A percentile compares a stretch with the other conserved stretches of the same genome.
These are phyloP conservation scores for Botryotinia convoluta DNA, from an alignment of 2,329 filamentous ascomycete genomes.

Conservation along the genomic window DNA sequence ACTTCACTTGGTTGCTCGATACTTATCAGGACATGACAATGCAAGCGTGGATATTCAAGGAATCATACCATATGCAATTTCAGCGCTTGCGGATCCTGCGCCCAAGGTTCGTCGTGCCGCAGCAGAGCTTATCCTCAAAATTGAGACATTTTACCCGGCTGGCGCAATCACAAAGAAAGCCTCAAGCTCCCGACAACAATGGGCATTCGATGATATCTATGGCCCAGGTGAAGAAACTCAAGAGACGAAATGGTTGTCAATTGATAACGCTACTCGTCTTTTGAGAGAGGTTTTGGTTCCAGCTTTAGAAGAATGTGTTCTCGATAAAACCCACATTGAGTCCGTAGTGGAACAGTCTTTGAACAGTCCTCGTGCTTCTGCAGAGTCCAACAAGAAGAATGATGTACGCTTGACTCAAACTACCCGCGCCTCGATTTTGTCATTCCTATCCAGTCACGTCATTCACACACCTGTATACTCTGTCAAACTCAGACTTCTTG, in stretches of 20 bases:
- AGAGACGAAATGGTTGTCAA: conserved; percentile 54
- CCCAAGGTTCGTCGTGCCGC: conserved; percentile 75
- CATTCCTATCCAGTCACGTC: conserved; percentile 72
- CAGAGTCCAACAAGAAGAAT: conserved; percentile 44
- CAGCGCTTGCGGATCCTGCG: conserved; percentile 71
- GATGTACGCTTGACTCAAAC: conserved; percentile 53
- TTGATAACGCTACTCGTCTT: conserved; percentile 58
- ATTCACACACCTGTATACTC: conserved; percentile 64
- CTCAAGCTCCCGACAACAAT: conserved; percentile 42
- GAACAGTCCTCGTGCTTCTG: conserved; percentile 49
- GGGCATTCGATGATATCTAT: conserved; percentile 67
- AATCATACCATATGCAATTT: conserved; percentile 76
- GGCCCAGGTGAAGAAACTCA: conserved; percentile 49
- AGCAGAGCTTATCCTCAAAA: conserved; percentile 59
- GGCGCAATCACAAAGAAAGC: conserved; percentile 44
- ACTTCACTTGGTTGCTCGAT: conserved; percentile 60
- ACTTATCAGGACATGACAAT: conserved; percentile 52
- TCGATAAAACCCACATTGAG: conserved; percentile 71
- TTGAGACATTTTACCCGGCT: conserved; percentile 50
- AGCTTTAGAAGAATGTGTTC: conserved; percentile 77
- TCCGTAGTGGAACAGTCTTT: conserved; percentile 60
- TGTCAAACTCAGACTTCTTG: conserved; percentile 71
- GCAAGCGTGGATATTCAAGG: conserved; percentile 67
- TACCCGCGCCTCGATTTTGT: conserved; percentile 62
- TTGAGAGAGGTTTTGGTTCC: conserved; percentile 68